Conservation (phyloP, 768 basidiomycete species). For the Cystofilobasidium capitatum region DNA sequence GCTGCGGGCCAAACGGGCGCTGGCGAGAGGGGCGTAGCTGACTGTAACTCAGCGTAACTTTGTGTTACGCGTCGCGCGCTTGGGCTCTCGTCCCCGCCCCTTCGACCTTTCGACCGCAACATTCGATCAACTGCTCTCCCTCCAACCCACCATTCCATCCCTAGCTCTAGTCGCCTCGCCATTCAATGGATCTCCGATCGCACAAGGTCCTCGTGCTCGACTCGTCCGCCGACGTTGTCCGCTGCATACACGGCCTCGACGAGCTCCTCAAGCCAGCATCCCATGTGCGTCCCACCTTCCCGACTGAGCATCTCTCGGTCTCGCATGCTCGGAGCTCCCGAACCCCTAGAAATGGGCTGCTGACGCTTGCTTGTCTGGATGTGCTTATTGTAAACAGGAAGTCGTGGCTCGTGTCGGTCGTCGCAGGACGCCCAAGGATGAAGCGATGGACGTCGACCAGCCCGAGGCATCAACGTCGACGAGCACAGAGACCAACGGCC, state of each 20-base stretch:
- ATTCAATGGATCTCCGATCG: constrained; percentile 55
- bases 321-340: too few species aligned
- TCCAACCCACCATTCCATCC: too few species aligned
- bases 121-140: too few species aligned
- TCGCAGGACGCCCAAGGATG: constrained; percentile 43
- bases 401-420: constrained; percentile 65
- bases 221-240: constrained; percentile 57
- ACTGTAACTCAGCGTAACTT: too few species aligned
- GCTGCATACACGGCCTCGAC: constrained; percentile 67
- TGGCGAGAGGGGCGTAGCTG: too few species aligned
- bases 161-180: too few species aligned
- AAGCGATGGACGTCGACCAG: constrained; percentile 16
- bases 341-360: background rate
- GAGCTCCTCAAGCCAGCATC: constrained; percentile 70
- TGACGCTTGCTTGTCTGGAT: too few species aligned
- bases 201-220: constrained; percentile 72
- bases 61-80: too few species aligned
- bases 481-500: background rate
- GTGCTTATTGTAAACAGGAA: too few species aligned
- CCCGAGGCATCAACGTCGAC: background rate
- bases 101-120: too few species aligned
- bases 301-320: background rate
- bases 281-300: constrained; percentile 50
- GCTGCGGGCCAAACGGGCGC: background rate
- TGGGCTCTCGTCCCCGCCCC: too few species aligned